Conservation (phyloP, 768 basidiomycete species). For the Hirschioporus abietinus region DNA sequence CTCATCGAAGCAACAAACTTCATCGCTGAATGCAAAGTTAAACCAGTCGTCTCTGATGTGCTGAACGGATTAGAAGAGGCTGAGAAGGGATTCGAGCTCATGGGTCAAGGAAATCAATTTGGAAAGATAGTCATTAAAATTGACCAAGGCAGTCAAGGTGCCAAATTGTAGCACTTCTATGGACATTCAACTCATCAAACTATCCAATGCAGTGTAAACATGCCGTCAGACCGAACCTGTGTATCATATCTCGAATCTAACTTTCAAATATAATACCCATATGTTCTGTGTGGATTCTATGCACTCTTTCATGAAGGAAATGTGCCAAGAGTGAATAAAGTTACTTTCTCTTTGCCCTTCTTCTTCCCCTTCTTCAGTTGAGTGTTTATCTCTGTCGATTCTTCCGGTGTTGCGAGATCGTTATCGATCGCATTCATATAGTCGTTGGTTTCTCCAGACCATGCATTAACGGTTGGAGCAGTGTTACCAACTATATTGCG, state of each 20-base stretch:
- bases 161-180: slow-evolving; percentile 7
- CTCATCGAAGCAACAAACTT: slow-evolving; percentile 68
- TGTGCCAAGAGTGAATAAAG: slow-evolving; percentile 61
- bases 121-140: slow-evolving; percentile 71
- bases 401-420: background rate
- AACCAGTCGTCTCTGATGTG: slow-evolving; percentile 66
- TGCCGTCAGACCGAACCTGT: background rate
- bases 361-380: slow-evolving; percentile 41
- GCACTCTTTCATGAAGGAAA: slow-evolving; percentile 31
- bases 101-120: slow-evolving; percentile 63
- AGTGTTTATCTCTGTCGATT: background rate
- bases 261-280: too few relatives aligned
- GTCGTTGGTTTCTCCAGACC: slow-evolving; percentile 22
- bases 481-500: slow-evolving; percentile 59
- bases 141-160: slow-evolving; percentile 17
- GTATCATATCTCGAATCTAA: background rate
- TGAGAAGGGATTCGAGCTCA: slow-evolving; percentile 65
- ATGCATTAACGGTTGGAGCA: slow-evolving; percentile 33
- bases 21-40: slow-evolving; percentile 56
- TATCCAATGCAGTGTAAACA: background rate
- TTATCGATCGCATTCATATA: background rate
- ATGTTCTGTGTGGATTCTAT: background rate
- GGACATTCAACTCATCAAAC: background rate
- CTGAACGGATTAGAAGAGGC: slow-evolving; percentile 60
- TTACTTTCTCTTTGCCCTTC: slow-evolving; percentile 83